Percentiles rank a stretch among this genome's conserved stretches.
Conservation (phyloP, 768 basidiomycete genomes). For the Mycena epipterygia region DNA sequence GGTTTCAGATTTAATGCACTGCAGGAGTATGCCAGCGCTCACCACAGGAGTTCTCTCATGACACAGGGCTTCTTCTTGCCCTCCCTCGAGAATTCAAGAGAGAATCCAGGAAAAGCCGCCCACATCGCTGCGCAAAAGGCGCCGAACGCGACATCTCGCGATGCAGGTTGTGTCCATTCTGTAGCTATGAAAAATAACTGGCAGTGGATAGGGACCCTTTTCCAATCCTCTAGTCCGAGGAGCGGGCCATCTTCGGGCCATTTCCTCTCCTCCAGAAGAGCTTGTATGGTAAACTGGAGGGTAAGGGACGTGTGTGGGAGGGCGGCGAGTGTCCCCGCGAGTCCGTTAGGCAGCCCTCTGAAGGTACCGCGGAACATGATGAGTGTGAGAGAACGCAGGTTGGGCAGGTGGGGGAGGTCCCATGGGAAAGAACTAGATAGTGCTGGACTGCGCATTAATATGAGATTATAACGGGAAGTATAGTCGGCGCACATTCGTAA, state of each 20-base stretch:
- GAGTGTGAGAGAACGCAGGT: slow-evolving; percentile 11
- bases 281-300: slow-evolving; percentile 10
- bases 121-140: background rate
- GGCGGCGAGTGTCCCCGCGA: slow-evolving; percentile 11
- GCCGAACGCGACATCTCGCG: background rate
- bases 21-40: no score
- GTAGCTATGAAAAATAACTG: slow-evolving; percentile 8
- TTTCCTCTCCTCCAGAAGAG: slow-evolving; percentile 1
- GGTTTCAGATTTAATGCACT: no score
- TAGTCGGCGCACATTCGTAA: slow-evolving; percentile 8
- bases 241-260: slow-evolving; percentile 9
- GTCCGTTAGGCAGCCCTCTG: slow-evolving; percentile 2
- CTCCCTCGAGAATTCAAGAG: background rate
- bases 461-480: background rate
- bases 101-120: background rate
- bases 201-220: background rate
- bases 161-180: background rate
- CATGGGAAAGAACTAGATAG: background rate
- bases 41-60: background rate
- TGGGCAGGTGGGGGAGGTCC: slow-evolving; percentile 17
- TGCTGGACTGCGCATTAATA: background rate
- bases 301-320: slow-evolving; percentile 14
- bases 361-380: slow-evolving; percentile 9
- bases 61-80: background rate
- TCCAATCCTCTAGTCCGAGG: background rate